phyloP scores from a whole-genome alignment of 2,329 filamentous ascomycete species.

The Penicillium crustosum region DNA sequence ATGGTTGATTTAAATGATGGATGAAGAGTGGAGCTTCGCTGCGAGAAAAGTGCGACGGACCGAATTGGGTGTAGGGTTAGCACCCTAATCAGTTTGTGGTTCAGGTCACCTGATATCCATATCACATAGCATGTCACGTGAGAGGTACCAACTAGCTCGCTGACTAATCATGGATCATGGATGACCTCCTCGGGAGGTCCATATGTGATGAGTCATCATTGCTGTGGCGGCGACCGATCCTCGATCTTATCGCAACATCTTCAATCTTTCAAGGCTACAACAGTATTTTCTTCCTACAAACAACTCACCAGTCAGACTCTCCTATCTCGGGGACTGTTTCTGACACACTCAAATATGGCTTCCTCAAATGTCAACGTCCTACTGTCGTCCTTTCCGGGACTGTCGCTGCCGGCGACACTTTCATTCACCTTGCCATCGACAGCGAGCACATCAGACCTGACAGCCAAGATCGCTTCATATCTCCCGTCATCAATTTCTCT shows the following conservation, averaged over 20 bases:
- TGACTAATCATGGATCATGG: background rate
- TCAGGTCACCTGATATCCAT: conserved; percentile 4
- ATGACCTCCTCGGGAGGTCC: too few relatives aligned
- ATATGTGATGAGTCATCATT: background rate
- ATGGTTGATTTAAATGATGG: conserved; percentile 39
- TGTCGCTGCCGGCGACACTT: conserved; percentile 78
- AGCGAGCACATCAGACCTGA: conserved; percentile 67
- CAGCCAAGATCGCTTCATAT: conserved; percentile 57
- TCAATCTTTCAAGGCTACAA: background rate
- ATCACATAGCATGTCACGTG: background rate
- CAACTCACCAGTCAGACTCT: background rate
- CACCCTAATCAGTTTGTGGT: conserved; percentile 27
- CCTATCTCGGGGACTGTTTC: background rate
- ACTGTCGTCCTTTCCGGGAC: conserved; percentile 78
- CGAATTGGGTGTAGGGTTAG: conserved; percentile 33
- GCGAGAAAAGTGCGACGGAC: conserved; percentile 41
- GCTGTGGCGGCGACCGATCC: background rate
- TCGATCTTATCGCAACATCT: conserved; percentile 20
- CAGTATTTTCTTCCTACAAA: background rate
- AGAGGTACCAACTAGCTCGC: too few relatives aligned
- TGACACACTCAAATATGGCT: conserved; percentile 49
- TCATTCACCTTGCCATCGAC: conserved; percentile 69
- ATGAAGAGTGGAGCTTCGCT: conserved; percentile 35
- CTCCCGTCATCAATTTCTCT: conserved; percentile 59
- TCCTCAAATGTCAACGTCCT: conserved; percentile 71